Percentiles rank a stretch among this genome's conserved stretches.
Evolutionary conservation across 768 basidiomycete genomes (phyloP).

Genomic region (Daedalea quercina): DNA sequence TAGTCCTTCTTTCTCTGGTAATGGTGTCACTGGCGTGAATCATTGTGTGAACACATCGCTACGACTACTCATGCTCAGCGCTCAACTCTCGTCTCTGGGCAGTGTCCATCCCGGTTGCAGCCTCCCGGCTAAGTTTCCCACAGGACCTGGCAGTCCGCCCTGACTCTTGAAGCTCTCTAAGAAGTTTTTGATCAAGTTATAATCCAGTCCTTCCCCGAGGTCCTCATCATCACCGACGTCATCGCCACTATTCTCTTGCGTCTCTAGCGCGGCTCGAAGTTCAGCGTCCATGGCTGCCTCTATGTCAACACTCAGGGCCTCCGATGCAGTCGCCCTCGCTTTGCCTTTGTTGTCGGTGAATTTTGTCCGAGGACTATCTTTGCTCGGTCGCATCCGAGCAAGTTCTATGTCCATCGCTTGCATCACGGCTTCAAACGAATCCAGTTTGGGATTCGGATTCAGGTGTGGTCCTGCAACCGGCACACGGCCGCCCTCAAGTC

Average conservation of each 20-base stretch:
- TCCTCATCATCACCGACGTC: conserved; percentile 51
- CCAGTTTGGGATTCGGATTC: conserved; percentile 59
- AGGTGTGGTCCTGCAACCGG: conserved; percentile 32
- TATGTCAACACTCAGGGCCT: conserved; percentile 43
- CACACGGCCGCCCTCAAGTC: not conserved
- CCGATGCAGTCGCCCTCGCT: conserved; percentile 34
- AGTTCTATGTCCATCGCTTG: conserved; percentile 89
- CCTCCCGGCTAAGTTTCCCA: conserved; percentile 82
- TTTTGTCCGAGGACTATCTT: conserved; percentile 11
- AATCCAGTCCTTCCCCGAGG: conserved; percentile 55
- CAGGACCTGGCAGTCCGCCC: conserved; percentile 83
- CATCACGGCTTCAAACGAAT: conserved; percentile 97
- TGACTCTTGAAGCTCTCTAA: conserved; percentile 95
- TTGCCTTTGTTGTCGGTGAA: conserved; percentile 42
- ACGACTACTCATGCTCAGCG: not conserved
- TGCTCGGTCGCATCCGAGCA: conserved; percentile 30
- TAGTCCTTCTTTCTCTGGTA: conserved; percentile 15
- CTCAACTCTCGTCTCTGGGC: conserved; percentile 52
- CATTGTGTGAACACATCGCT: not conserved
- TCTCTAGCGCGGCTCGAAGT: conserved; percentile 53
- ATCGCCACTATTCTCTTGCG: conserved; percentile 40
- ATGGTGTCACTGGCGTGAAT: too few relatives aligned
- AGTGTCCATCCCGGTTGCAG: conserved; percentile 69
- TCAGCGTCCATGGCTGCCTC: conserved; percentile 91
- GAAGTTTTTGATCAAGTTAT: conserved; percentile 93